Evolutionary conservation across 2,329 filamentous ascomycete species (phyloP).

Genomic region (Phialophora tarda): DNA sequence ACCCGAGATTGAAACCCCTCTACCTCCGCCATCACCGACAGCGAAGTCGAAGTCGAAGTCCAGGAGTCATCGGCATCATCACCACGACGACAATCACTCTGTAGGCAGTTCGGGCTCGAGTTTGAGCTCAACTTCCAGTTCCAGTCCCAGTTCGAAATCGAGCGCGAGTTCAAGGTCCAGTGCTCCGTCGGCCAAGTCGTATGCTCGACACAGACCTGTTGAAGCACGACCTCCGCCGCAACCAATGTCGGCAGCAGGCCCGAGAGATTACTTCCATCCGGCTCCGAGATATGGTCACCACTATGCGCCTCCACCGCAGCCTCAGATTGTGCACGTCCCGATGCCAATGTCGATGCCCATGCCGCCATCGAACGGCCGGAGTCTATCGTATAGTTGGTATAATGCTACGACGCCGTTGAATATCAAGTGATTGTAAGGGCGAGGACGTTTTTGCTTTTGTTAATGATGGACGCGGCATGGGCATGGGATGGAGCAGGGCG

Average conservation of each 20-base stretch:
- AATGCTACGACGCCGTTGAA: slow-evolving; percentile 36
- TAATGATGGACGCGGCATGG: background rate
- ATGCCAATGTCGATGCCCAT: slow-evolving; percentile 10
- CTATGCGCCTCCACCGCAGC: background rate
- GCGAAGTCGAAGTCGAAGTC: slow-evolving; percentile 5
- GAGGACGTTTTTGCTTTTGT: background rate
- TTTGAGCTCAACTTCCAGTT: slow-evolving; percentile 13
- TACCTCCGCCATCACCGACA: background rate
- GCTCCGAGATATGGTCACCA: slow-evolving; percentile 8
- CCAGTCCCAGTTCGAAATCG: slow-evolving; percentile 11
- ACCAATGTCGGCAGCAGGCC: background rate
- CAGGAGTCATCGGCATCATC: slow-evolving; percentile 4
- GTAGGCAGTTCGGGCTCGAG: slow-evolving; percentile 3
- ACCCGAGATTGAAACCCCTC: background rate
- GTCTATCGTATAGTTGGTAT: slow-evolving; percentile 36
- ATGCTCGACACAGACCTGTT: slow-evolving; percentile 10
- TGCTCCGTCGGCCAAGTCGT: slow-evolving; percentile 3
- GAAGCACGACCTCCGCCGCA: background rate
- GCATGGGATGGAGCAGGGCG: background rate
- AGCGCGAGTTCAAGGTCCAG: slow-evolving; percentile 5
- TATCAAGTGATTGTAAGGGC: slow-evolving; percentile 8
- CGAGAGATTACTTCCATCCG: background rate
- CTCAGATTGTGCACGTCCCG: background rate
- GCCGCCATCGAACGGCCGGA: slow-evolving; percentile 19
- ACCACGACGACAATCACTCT: slow-evolving; percentile 11